phyloP scores from a whole-genome alignment of 2,329 filamentous ascomycete genomes.

The Penicillium rolfsii region DNA sequence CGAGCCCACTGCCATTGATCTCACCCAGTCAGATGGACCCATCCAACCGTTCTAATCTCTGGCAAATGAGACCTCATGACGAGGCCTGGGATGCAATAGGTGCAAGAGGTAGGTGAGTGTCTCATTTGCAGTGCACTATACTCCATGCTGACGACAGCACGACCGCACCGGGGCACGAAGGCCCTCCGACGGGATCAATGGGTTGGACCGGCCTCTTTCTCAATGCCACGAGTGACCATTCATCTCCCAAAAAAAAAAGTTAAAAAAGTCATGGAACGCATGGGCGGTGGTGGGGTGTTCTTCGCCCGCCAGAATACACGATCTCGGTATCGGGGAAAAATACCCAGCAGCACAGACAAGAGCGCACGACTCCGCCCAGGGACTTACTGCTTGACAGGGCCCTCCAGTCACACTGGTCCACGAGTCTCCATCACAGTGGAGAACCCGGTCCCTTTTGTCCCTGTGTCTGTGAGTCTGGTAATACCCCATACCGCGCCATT shows the following conservation, averaged over 20 bases:
- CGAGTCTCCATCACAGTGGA: neutral
- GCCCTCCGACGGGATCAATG: neutral
- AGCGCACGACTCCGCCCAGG: no score
- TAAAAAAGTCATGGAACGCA: no score
- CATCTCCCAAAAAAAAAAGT: no score
- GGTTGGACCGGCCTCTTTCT: neutral
- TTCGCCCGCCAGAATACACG: neutral
- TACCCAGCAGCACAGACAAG: neutral
- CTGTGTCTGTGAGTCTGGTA: neutral
- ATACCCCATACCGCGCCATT: neutral
- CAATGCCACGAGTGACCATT: neutral
- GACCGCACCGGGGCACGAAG: no score
- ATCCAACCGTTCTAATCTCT: neutral
- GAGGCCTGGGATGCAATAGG: neutral
- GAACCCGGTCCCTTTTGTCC: neutral
- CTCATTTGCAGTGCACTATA: neutral
- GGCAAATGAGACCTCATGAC: conserved; percentile 6
- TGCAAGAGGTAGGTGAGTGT: neutral
- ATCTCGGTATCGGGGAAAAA: neutral
- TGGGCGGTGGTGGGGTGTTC: no score
- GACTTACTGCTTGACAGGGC: neutral
- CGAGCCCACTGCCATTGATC: neutral
- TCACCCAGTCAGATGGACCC: neutral
- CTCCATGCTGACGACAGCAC: no score
- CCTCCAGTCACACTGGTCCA: neutral